Evolutionary conservation across 2,329 filamentous ascomycete genomes (phyloP).

Genomic region (Alternaria gansuensis): DNA sequence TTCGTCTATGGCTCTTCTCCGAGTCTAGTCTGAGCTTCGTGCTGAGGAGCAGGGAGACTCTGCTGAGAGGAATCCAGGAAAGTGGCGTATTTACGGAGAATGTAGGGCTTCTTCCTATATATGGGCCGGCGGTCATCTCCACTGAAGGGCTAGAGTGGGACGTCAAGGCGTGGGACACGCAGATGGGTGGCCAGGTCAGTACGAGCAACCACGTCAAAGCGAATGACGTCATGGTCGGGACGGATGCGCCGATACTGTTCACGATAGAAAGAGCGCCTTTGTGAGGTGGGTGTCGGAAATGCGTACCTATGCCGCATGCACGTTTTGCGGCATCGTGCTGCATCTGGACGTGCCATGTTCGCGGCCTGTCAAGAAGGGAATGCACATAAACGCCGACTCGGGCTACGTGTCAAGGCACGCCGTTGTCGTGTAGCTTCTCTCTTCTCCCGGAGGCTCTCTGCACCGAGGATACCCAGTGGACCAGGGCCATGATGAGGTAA

Average conservation of each 20-base stretch:
- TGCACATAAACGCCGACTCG: not conserved
- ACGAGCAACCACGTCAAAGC: constrained; percentile 60
- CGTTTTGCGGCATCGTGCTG: not conserved
- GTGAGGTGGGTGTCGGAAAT: not conserved
- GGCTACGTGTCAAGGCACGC: not conserved
- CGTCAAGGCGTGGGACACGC: constrained; percentile 77
- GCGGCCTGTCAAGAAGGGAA: not conserved
- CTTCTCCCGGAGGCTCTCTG: not conserved
- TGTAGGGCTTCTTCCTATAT: constrained; percentile 85
- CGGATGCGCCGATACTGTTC: constrained; percentile 57
- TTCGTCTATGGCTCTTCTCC: constrained; percentile 77
- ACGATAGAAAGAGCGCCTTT: constrained; percentile 54
- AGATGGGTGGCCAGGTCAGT: constrained; percentile 60
- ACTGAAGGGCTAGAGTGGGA: constrained; percentile 91
- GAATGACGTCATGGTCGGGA: constrained; percentile 53
- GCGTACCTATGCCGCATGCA: not conserved
- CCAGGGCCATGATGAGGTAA: constrained; percentile 8
- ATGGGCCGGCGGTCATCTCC: constrained; percentile 78
- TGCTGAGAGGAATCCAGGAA: constrained; percentile 68
- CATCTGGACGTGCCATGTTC: not conserved
- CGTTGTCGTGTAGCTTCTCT: not conserved
- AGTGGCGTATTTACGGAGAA: constrained; percentile 72
- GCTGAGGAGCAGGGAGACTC: constrained; percentile 73
- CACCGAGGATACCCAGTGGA: not conserved
- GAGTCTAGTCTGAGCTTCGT: constrained; percentile 84